Percentiles rank a stretch among this genome's conserved stretches.
Conservation (phyloP, 192 early-diverging fungal genomes). For the Podochytrium sp. region DNA sequence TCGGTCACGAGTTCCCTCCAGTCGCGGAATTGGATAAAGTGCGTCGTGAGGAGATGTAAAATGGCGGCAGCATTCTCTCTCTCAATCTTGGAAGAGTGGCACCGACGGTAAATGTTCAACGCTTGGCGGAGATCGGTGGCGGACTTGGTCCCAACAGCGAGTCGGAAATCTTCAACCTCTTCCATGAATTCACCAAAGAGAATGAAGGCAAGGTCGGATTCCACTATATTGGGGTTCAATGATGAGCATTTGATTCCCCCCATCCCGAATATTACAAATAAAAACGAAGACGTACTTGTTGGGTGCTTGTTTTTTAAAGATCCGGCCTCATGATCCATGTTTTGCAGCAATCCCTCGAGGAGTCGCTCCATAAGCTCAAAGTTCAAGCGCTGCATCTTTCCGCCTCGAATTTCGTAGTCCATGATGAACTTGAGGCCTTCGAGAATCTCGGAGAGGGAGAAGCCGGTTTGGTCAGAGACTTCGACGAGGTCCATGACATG, state of each 20-base stretch:
- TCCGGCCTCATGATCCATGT: slow-evolving; percentile 63
- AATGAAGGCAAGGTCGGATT: slow-evolving; percentile 84
- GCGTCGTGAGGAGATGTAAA: slow-evolving; percentile 73
- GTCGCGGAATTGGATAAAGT: slow-evolving; percentile 80
- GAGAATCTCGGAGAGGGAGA: slow-evolving; percentile 80
- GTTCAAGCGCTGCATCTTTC: slow-evolving; percentile 82
- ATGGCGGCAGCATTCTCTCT: slow-evolving; percentile 78
- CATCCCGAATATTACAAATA: background rate
- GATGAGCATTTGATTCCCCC: background rate
- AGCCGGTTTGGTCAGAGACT: slow-evolving; percentile 61
- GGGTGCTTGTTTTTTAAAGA: slow-evolving; percentile 34
- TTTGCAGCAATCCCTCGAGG: slow-evolving; percentile 81
- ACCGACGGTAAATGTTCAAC: slow-evolving; percentile 78
- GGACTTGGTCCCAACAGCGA: slow-evolving; percentile 76
- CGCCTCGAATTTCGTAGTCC: slow-evolving; percentile 88
- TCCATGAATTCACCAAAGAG: slow-evolving; percentile 95
- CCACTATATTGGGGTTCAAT: slow-evolving; percentile 46
- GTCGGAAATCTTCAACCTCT: slow-evolving; percentile 91
- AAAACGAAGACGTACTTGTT: slow-evolving; percentile 17
- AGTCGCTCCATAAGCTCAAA: slow-evolving; percentile 82
- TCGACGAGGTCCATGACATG: slow-evolving; percentile 87
- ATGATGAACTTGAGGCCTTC: slow-evolving; percentile 91
- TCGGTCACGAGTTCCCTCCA: slow-evolving; percentile 90
- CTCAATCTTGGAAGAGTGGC: slow-evolving; percentile 72
- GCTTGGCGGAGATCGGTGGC: slow-evolving; percentile 78